These are phyloP conservation scores for Fusarium dlaminii DNA, from an alignment of 2,329 filamentous ascomycete genomes.

Conservation along the genomic window DNA sequence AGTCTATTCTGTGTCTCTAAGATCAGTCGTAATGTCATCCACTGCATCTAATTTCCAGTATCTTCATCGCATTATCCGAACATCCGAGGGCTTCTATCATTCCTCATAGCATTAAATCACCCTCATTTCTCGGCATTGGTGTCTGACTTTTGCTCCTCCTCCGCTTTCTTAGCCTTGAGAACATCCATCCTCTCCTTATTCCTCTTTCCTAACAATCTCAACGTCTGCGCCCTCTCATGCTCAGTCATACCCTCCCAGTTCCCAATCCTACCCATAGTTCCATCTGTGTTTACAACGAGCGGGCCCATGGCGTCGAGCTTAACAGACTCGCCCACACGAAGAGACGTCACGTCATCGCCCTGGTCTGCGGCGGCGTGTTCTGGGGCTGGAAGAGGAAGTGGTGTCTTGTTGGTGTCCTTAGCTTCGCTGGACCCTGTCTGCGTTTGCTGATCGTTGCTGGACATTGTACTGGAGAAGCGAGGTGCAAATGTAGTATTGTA, in stretches of 20 bases:
- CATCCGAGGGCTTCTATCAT: neutral
- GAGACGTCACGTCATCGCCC: conserved; percentile 38
- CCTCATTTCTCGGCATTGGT: neutral
- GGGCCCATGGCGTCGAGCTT: conserved; percentile 76
- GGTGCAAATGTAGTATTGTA: neutral
- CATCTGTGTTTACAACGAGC: conserved; percentile 78
- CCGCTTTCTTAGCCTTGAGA: conserved; percentile 48
- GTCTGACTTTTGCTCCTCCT: conserved; percentile 16
- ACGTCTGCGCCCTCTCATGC: conserved; percentile 72
- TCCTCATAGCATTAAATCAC: neutral
- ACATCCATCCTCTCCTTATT: conserved; percentile 70
- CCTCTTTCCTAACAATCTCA: conserved; percentile 73
- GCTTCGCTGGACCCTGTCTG: conserved; percentile 1
- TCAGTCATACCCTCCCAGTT: conserved; percentile 80
- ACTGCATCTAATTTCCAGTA: neutral
- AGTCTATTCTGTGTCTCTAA: neutral
- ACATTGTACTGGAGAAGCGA: conserved; percentile 18
- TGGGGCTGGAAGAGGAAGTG: conserved; percentile 40
- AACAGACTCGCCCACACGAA: conserved; percentile 51
- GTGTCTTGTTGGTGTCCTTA: conserved; percentile 11
- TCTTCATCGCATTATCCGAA: neutral
- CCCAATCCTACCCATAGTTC: conserved; percentile 73
- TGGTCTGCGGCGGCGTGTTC: conserved; percentile 14
- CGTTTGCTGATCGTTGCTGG: neutral
- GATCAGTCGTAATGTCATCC: neutral